A percentile compares a stretch with the other conserved stretches of the same genome.
These are phyloP conservation scores for Porogramme epimiltina DNA, from an alignment of 1,284 basidiomycete genomes.

Conservation along the genomic window DNA sequence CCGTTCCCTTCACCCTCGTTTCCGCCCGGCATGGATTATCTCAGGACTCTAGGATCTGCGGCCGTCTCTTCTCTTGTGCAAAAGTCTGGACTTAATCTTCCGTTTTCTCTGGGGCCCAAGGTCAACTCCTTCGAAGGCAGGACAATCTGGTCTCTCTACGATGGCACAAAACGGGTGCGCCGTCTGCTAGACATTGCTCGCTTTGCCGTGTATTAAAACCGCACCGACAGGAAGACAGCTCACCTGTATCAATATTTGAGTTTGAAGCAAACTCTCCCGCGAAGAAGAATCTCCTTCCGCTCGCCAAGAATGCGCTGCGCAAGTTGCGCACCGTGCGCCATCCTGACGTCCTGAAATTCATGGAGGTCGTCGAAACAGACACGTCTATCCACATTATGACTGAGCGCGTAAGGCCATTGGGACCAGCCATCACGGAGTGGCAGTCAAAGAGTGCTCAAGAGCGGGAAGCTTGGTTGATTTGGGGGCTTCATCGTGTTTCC, in stretches of 20 bases:
- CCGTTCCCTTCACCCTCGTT: background rate
- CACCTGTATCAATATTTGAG: conserved; percentile 85
- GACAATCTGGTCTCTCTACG: conserved; percentile 85
- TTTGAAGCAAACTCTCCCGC: conserved; percentile 74
- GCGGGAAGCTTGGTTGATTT: conserved; percentile 87
- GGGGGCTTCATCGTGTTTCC: conserved; percentile 91
- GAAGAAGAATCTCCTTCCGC: conserved; percentile 62
- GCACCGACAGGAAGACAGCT: conserved; percentile 78
- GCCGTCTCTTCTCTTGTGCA: conserved; percentile 86
- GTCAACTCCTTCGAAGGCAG: conserved; percentile 65
- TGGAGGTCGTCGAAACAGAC: conserved; percentile 92
- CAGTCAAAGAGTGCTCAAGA: conserved; percentile 62
- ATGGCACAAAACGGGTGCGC: conserved; percentile 84
- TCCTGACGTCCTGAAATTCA: conserved; percentile 94
- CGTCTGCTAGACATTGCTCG: background rate
- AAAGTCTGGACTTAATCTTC: conserved; percentile 88
- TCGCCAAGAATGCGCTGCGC: conserved; percentile 90
- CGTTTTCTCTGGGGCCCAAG: conserved; percentile 84
- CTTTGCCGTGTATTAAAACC: background rate
- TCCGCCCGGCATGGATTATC: conserved; percentile 69
- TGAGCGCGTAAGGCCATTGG: conserved; percentile 85
- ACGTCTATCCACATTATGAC: conserved; percentile 91
- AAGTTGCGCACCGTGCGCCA: conserved; percentile 93
- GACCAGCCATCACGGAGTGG: conserved; percentile 66
- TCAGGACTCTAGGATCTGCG: conserved; percentile 83